Base-by-base conservation (phyloP, 371 early-diverging fungal species). In the Rhizomucor pusillus region DNA sequence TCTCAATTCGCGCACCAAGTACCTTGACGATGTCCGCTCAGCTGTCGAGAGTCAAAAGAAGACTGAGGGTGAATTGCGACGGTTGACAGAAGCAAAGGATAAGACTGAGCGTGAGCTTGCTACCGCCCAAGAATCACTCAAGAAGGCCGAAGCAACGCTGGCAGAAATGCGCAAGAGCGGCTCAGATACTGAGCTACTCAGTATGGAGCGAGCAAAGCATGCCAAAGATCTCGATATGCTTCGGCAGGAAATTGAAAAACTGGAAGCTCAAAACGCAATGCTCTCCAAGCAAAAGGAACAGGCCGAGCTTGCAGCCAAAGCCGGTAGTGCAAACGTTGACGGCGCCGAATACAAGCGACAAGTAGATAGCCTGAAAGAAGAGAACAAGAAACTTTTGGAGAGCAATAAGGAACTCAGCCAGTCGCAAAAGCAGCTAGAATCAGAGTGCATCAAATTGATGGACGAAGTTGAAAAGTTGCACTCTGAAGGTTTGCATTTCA, bases 401-500 rank as follows among this genome's bases (percentile, higher is more conserved):
- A 79, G 82, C 37, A 66, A 81, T 34, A 74, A 71, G 20, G 67
- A 73, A 22, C 62, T 89, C n/a, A 57, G 73, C 50, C 84, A 85
- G 36, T 75, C 84, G 9, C 85, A 88, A 47, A 76, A 81, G 48
- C 84, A 83, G 60, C 75, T 82, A 29, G 87, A 91, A 54, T 79
- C 66, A 4, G 89, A 89, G 61, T 84, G 87, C 56, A 64, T 87
- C 46, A 85, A 87, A 47, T 64, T 90, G 46, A 84, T 88, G 74
- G 89, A 89, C 35, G 91, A 91, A 61, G 81, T 88, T 5, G 88
- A 89, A 57, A 78, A 77, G 47, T 66, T 91, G 24, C 84, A 85
- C 51, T 66, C 77, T 1, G 88, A 87, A 63, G 79, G 78, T 45
- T 58, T 75, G 23, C 64, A 71, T 33, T 23, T 52, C 65, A 50